These are phyloP conservation scores for Sisymbrium irio DNA, from an alignment of 345 rosid species.

Conservation along the genomic window DNA sequence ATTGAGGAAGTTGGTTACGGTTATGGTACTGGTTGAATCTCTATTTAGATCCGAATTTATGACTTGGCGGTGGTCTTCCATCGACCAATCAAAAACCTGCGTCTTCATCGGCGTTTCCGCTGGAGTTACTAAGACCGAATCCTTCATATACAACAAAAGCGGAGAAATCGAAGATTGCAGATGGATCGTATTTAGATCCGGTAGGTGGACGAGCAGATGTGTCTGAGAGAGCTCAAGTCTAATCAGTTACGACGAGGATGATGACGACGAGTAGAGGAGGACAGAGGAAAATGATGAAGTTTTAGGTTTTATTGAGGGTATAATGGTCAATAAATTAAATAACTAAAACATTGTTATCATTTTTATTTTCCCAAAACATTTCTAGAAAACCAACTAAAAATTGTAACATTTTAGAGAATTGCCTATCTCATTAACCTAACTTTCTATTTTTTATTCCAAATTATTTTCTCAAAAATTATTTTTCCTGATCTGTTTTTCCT, in stretches of 20 bases:
- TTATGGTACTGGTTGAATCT: constrained; percentile 65
- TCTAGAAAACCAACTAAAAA: too few species aligned
- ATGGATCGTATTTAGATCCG: constrained; percentile 36
- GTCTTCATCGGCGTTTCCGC: constrained; percentile 70
- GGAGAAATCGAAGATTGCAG: constrained; percentile 72
- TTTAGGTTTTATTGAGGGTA: too few species aligned
- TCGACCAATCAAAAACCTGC: constrained; percentile 88
- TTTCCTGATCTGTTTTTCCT: too few species aligned
- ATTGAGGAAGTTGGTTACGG: constrained; percentile 82
- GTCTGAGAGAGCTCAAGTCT: constrained; percentile 59
- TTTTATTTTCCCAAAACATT: too few species aligned
- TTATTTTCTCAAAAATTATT: too few species aligned
- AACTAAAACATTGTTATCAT: too few species aligned
- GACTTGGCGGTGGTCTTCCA: constrained; percentile 86
- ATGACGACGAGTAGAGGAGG: too few species aligned
- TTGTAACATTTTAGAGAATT: too few species aligned
- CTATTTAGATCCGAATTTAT: constrained; percentile 86
- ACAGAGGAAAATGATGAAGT: too few species aligned
- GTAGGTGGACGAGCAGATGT: constrained; percentile 38
- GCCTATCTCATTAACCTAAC: too few species aligned
- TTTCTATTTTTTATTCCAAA: too few species aligned
- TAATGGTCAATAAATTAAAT: too few species aligned
- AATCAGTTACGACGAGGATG: constrained; percentile 88
- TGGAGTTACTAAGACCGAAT: constrained; percentile 41
- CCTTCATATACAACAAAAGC: constrained; percentile 60